These are phyloP conservation scores for Graphiopsis chlorocephala DNA, from an alignment of 2,329 filamentous ascomycete genomes.

Conservation along the genomic window DNA sequence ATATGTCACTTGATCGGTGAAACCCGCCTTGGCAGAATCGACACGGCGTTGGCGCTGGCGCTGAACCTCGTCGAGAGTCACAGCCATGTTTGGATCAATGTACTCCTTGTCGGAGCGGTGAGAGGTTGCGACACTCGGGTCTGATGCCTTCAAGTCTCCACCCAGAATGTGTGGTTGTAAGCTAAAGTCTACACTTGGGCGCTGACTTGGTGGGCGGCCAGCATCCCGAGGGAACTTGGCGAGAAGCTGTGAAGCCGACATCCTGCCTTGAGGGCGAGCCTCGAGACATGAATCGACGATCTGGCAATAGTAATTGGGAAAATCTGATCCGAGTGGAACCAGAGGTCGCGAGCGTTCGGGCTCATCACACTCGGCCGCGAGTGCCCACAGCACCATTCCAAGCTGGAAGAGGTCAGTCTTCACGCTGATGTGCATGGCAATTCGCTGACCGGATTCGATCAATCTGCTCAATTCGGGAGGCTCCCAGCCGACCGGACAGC, in stretches of 20 bases:
- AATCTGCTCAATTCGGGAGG: constrained; percentile 85
- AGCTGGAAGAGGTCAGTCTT: constrained; percentile 96
- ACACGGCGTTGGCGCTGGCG: constrained; percentile 18
- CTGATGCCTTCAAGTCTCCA: constrained; percentile 24
- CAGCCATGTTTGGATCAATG: constrained; percentile 45
- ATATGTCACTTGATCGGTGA: constrained; percentile 32
- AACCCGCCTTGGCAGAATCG: constrained; percentile 17
- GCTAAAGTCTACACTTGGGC: constrained; percentile 7
- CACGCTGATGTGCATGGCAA: constrained; percentile 96
- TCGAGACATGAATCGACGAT: constrained; percentile 76
- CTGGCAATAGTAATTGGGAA: constrained; percentile 76
- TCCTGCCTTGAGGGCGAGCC: constrained; percentile 67
- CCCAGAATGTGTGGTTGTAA: not conserved
- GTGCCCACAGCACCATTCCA: constrained; percentile 93
- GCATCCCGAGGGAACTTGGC: constrained; percentile 58
- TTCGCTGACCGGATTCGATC: constrained; percentile 82
- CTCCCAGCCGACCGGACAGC: constrained; percentile 98
- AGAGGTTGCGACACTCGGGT: constrained; percentile 37
- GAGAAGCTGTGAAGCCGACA: constrained; percentile 71
- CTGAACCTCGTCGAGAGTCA: constrained; percentile 45
- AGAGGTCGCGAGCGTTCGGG: constrained; percentile 77
- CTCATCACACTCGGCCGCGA: constrained; percentile 85
- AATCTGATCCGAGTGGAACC: constrained; percentile 51
- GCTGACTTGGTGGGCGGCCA: constrained; percentile 11
- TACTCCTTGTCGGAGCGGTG: constrained; percentile 48